Base-by-base conservation (phyloP, 768 basidiomycete species). In the Hebeloma cylindrosporum region DNA sequence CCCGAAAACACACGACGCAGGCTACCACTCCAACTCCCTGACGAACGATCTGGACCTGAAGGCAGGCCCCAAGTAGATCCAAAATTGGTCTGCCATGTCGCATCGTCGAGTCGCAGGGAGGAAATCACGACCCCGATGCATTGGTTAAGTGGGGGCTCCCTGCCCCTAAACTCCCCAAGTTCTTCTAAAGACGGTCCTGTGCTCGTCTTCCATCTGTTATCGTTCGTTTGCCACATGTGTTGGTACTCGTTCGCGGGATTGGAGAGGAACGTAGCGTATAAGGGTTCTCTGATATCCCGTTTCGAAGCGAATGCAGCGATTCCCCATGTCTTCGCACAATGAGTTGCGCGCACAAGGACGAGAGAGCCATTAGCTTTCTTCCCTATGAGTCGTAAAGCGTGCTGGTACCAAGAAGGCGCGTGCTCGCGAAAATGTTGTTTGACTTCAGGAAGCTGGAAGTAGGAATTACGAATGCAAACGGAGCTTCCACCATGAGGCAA, bases 401-500 rank as follows among this genome's bases (percentile, higher is more conserved):
- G 48, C 18, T 43, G 30, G 25, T 49, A 49, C 48, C 48, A 49
- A 5, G 29, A 21, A 3, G 42, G 35, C 11, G 48, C 36, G 25
- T 49, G 17, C 5, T 34, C 23, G 10, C 7, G 27, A 17, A 49
- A 49, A 34, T 38, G 38, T 23, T 32, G 14, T 28, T 44, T 44
- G 13, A 43, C 48, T 5, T 27, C 2, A 1, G 21, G 36, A 0
- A 7, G 3, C 5, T 28, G 16, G n/a, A 38, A 49, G 21, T 44
- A 49, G 2, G 2, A n/a, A 18, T 21, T 16, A 13, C 25, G 27
- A 6, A 49, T n/a, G 2, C 25, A 31, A 0, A 13, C 5, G 9
- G 23, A 26, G 2, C 4, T 8, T 9, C 36, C 48, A 9, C 48
- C 48, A 32, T 49, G 30, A 2, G 48, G 48, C 4, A 49, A 16